A percentile compares a stretch with the other conserved stretches of the same genome.
Evolutionary conservation across 192 early-diverging fungal genomes (phyloP).

Genomic region (Backusella sp.): DNA sequence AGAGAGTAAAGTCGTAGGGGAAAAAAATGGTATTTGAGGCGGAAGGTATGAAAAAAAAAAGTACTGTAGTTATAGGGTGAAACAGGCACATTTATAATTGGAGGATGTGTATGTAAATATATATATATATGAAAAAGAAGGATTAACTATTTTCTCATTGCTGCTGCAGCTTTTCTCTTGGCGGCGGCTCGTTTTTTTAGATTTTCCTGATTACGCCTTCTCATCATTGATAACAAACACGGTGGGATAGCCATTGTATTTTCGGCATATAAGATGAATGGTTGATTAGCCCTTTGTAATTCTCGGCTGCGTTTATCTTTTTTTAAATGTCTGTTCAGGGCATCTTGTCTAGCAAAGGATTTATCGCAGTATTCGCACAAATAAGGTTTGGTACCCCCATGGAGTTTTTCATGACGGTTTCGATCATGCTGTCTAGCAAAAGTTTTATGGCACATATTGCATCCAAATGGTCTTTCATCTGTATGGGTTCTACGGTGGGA

Average conservation of each 20-base stretch:
- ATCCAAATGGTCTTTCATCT: constrained; percentile 62
- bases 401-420: constrained; percentile 79
- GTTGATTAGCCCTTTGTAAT: background rate
- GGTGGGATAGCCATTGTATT: background rate
- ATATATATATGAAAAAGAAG: background rate
- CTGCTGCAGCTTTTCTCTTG: constrained; percentile 3
- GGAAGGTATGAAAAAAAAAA: background rate
- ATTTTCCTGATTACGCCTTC: background rate
- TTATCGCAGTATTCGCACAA: constrained; percentile 66
- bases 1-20: background rate
- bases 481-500: constrained; percentile 67
- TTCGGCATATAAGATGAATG: background rate
- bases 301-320: constrained; percentile 41
- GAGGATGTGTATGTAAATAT: background rate
- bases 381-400: constrained; percentile 71
- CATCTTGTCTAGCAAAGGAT: constrained; percentile 73
- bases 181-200: background rate
- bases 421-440: constrained; percentile 87
- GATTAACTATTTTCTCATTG: background rate
- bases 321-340: constrained; percentile 64
- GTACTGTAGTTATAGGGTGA: background rate
- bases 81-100: background rate
- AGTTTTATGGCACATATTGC: constrained; percentile 61
- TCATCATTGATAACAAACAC: constrained; percentile 1
- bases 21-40: background rate